phyloP scores from a whole-genome alignment of 495 filamentous ascomycete species.

The Hypoxylon lenormandii region DNA sequence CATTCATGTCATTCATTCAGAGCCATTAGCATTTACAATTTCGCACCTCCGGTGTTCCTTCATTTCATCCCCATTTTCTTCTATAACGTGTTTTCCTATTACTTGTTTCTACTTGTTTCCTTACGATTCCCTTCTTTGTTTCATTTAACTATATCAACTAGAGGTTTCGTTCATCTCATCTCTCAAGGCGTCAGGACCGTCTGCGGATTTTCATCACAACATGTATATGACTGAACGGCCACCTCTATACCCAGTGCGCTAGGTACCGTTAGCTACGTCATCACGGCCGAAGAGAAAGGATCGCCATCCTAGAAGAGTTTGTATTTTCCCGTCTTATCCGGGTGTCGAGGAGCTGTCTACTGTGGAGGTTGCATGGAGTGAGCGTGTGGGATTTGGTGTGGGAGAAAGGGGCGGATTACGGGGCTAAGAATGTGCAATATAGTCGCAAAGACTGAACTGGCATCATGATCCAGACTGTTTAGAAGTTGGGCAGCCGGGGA shows the following conservation, averaged over 20 bases:
- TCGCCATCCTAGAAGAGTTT: slow-evolving; percentile 25
- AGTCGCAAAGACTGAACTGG: slow-evolving; percentile 28
- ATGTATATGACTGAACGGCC: slow-evolving; percentile 40
- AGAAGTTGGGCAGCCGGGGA: slow-evolving; percentile 15
- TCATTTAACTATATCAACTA: slow-evolving; percentile 22
- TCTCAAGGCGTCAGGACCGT: slow-evolving; percentile 39
- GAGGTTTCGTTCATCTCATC: slow-evolving; percentile 19
- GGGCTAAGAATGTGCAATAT: slow-evolving; percentile 31
- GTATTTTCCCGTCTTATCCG: slow-evolving; percentile 13
- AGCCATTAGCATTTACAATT: slow-evolving; percentile 32
- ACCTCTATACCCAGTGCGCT: slow-evolving; percentile 54
- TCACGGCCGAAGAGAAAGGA: slow-evolving; percentile 37
- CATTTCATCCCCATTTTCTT: slow-evolving; percentile 12
- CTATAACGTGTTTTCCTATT: neutral
- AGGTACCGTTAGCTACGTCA: slow-evolving; percentile 45
- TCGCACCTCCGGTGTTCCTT: slow-evolving; percentile 33
- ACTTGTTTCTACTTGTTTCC: slow-evolving; percentile 3
- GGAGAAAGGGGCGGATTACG: neutral
- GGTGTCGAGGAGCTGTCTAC: slow-evolving; percentile 17
- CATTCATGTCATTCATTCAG: slow-evolving; percentile 42
- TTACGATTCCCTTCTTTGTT: slow-evolving; percentile 20
- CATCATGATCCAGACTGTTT: slow-evolving; percentile 23
- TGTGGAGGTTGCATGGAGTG: slow-evolving; percentile 24
- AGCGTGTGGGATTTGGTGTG: slow-evolving; percentile 20
- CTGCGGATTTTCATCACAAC: slow-evolving; percentile 14